These are phyloP conservation scores for Cryptococcus maquisensis DNA, from an alignment of 1,284 basidiomycete genomes.

Conservation along the genomic window DNA sequence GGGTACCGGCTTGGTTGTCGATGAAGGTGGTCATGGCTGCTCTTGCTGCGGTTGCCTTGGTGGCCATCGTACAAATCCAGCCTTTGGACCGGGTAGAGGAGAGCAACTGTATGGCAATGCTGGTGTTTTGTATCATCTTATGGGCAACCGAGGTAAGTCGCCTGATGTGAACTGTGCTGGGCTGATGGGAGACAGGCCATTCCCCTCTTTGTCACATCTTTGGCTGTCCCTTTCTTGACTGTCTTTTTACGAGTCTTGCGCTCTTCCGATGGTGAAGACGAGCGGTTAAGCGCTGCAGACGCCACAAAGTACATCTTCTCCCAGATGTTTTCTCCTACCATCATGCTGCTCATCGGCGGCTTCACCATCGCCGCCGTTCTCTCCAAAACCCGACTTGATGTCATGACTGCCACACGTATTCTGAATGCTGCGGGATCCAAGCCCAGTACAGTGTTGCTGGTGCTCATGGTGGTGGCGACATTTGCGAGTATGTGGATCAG, in stretches of 20 bases:
- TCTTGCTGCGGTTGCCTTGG: constrained; percentile 59
- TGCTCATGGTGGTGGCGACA: constrained; percentile 94
- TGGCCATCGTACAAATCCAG: constrained; percentile 59
- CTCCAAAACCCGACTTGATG: constrained; percentile 96
- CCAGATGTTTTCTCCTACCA: constrained; percentile 61
- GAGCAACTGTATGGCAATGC: constrained; percentile 84
- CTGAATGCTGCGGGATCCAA: constrained; percentile 83
- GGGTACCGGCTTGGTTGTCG: constrained; percentile 55
- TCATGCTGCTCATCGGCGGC: constrained; percentile 95
- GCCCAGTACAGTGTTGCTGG: constrained; percentile 80
- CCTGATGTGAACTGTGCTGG: neutral
- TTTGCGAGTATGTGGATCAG: constrained; percentile 99
- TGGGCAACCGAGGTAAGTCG: constrained; percentile 87
- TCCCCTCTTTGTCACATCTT: constrained; percentile 92
- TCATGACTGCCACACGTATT: constrained; percentile 86
- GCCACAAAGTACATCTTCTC: constrained; percentile 73
- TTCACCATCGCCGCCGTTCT: constrained; percentile 97
- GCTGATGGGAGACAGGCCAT: constrained; percentile 63
- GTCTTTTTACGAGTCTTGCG: constrained; percentile 81
- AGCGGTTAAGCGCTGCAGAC: constrained; percentile 60
- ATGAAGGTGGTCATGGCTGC: constrained; percentile 60
- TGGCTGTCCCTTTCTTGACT: constrained; percentile 82
- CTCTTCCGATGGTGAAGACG: constrained; percentile 56
- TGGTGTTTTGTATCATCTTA: constrained; percentile 85
- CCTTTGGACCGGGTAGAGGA: constrained; percentile 68